Evolutionary conservation across 495 filamentous ascomycete genomes (phyloP).

Genomic region (Penicillium bovifimosum): DNA sequence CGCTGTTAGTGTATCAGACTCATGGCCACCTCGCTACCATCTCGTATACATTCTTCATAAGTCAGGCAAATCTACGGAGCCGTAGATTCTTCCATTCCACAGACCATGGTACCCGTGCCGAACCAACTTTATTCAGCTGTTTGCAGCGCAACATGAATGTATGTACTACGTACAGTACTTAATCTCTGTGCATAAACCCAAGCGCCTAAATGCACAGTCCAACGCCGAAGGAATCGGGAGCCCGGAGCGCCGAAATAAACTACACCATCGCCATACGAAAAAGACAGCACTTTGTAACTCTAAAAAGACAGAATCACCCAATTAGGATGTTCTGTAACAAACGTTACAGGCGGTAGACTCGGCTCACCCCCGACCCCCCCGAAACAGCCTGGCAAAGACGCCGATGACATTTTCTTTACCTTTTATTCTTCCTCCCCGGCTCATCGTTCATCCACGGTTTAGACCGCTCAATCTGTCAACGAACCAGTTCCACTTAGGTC

Average conservation of each 20-base stretch:
- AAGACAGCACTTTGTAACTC: background rate
- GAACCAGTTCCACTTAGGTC: background rate
- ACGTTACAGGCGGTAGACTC: conserved; percentile 1
- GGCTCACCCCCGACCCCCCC: conserved; percentile 2
- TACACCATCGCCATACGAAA: background rate
- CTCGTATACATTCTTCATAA: background rate
- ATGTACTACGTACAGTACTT: too few relatives aligned
- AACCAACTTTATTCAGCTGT: background rate
- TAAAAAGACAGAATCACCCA: conserved; percentile 1
- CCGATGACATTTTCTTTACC: background rate
- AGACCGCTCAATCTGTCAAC: background rate
- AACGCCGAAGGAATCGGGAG: background rate
- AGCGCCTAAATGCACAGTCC: background rate
- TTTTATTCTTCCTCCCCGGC: background rate
- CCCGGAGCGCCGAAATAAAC: background rate
- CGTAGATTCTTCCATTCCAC: background rate
- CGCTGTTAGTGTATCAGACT: background rate
- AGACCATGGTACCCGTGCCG: background rate
- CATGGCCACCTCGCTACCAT: background rate
- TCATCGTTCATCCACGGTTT: background rate
- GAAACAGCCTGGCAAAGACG: background rate
- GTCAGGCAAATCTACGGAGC: background rate
- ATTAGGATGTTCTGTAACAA: background rate
- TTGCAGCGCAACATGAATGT: too few relatives aligned
- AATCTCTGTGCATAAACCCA: background rate